Evolutionary conservation across 2,329 filamentous ascomycete genomes (phyloP).

Genomic region (Thielaviopsis cerberus): DNA sequence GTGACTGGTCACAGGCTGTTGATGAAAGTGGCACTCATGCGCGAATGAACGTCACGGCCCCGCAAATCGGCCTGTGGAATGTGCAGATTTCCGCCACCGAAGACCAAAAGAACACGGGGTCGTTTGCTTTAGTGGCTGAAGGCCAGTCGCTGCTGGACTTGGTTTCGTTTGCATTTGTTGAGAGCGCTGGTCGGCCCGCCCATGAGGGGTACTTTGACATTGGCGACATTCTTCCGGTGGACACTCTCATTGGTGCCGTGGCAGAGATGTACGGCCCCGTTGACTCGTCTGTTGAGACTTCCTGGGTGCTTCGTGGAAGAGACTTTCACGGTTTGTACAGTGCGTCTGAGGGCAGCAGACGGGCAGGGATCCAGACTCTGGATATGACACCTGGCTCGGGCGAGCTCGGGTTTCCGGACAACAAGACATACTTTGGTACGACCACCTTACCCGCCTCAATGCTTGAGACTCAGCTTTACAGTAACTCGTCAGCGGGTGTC

Average conservation of each 20-base stretch:
- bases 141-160: slow-evolving; percentile 9
- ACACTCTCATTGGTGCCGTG: slow-evolving; percentile 4
- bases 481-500: background rate
- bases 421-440: slow-evolving; percentile 3
- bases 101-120: background rate
- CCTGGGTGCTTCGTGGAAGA: slow-evolving; percentile 7
- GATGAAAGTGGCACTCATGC: slow-evolving; percentile 9
- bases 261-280: slow-evolving; percentile 11
- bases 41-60: slow-evolving; percentile 7
- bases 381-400: slow-evolving; percentile 5
- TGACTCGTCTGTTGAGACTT: background rate
- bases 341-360: background rate
- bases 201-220: slow-evolving; percentile 13
- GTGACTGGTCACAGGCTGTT: slow-evolving; percentile 9
- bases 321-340: slow-evolving; percentile 4
- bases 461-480: background rate
- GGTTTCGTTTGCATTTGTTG: slow-evolving; percentile 10
- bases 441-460: background rate
- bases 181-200: slow-evolving; percentile 8
- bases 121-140: slow-evolving; percentile 9
- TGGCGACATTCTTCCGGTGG: slow-evolving; percentile 1
- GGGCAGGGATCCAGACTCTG: background rate
- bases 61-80: slow-evolving; percentile 10
- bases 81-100: background rate
- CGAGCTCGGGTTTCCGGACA: slow-evolving; percentile 2